Evolutionary conservation across 1,139 yeast genomes (phyloP).

Genomic region (Debaryomyces singareniensis): DNA sequence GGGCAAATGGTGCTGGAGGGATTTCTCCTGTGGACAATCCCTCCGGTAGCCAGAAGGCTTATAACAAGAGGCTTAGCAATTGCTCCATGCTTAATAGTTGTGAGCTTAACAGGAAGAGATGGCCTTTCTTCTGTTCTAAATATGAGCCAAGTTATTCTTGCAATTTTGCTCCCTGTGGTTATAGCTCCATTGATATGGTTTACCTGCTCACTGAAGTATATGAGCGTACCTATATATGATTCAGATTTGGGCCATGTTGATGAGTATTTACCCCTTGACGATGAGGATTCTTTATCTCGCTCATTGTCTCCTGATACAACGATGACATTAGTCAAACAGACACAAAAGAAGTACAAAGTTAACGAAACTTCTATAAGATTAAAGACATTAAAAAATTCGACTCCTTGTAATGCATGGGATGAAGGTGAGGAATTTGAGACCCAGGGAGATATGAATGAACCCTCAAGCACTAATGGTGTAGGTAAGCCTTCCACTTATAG

Average conservation of each 20-base stretch:
- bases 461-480: slow-evolving; percentile 1
- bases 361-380: slow-evolving; percentile 38
- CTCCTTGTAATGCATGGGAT: slow-evolving; percentile 43
- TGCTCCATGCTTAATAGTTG: slow-evolving; percentile 80
- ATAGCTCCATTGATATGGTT: slow-evolving; percentile 86
- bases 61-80: slow-evolving; percentile 82
- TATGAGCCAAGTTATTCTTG: slow-evolving; percentile 81
- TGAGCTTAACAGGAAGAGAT: slow-evolving; percentile 70
- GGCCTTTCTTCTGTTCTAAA: slow-evolving; percentile 80
- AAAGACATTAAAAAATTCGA: slow-evolving; percentile 36
- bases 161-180: slow-evolving; percentile 79
- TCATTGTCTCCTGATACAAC: slow-evolving; percentile 3
- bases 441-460: slow-evolving; percentile 10
- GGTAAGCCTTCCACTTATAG: slow-evolving; percentile 1
- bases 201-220: slow-evolving; percentile 66
- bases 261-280: slow-evolving; percentile 14
- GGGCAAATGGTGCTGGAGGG: slow-evolving; percentile 98
- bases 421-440: slow-evolving; percentile 23
- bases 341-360: slow-evolving; percentile 18
- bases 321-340: slow-evolving; percentile 2
- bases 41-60: slow-evolving; percentile 81
- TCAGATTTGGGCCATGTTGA: slow-evolving; percentile 29
- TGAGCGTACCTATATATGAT: slow-evolving; percentile 59
- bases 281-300: slow-evolving; percentile 11
- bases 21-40: slow-evolving; percentile 74